Conservation (phyloP, 2,329 filamentous ascomycete genomes). For the Penicillium hordei region DNA sequence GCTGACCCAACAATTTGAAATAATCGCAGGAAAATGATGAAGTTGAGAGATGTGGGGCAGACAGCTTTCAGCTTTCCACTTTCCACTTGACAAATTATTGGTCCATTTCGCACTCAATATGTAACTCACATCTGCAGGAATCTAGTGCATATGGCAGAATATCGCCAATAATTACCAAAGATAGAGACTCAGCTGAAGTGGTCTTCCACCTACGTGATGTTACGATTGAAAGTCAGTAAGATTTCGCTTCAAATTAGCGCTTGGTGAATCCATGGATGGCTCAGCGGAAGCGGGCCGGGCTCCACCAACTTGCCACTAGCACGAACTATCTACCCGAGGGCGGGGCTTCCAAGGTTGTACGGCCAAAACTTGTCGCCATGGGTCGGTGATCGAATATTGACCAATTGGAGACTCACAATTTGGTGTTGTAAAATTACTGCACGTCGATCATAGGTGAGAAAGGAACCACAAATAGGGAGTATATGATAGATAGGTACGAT, state of each 20-base stretch:
- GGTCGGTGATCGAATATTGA: too few relatives aligned
- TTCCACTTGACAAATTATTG: neutral
- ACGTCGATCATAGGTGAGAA: too few relatives aligned
- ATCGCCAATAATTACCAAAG: neutral
- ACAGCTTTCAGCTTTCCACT: neutral
- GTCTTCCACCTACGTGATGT: neutral
- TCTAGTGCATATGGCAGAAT: too few relatives aligned
- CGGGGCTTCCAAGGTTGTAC: too few relatives aligned
- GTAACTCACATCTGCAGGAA: neutral
- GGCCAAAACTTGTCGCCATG: too few relatives aligned
- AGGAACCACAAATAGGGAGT: too few relatives aligned
- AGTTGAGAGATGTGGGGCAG: neutral
- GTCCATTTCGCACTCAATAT: neutral
- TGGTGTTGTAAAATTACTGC: too few relatives aligned
- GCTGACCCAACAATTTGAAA: neutral
- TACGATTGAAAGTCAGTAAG: neutral
- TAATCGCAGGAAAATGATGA: neutral
- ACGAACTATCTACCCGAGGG: slow-evolving; percentile 1
- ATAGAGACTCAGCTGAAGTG: neutral
- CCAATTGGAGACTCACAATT: too few relatives aligned
- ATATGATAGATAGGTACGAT: too few relatives aligned
- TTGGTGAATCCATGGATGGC: neutral
- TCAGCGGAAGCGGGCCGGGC: slow-evolving; percentile 5
- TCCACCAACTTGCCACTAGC: neutral
- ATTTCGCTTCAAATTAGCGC: neutral